These are phyloP conservation scores for Trichoderma reesei DNA, from an alignment of 495 filamentous ascomycete species.

Conservation along the genomic window DNA sequence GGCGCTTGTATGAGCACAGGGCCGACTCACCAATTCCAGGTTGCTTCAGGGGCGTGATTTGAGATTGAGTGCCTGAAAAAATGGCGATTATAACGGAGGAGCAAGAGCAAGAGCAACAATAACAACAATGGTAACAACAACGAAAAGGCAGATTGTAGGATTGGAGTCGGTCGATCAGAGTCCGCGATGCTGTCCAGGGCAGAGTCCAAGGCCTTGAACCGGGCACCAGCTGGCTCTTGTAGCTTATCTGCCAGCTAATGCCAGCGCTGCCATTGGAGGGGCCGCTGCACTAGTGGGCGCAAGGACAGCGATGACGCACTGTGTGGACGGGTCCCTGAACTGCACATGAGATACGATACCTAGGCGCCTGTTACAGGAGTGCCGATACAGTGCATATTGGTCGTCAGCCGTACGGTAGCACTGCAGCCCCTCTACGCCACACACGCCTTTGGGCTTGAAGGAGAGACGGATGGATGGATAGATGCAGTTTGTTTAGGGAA, in stretches of 20 bases:
- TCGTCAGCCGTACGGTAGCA: constrained; percentile 1
- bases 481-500: too few species aligned
- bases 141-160: not conserved
- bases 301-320: not conserved
- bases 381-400: not conserved
- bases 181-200: not conserved
- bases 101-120: not conserved
- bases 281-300: not conserved
- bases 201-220: not conserved
- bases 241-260: not conserved
- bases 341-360: too few species aligned
- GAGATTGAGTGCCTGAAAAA: not conserved
- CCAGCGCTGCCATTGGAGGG: not conserved
- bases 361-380: not conserved
- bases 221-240: not conserved
- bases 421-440: not conserved
- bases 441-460: not conserved
- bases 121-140: not conserved
- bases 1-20: not conserved
- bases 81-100: not conserved
- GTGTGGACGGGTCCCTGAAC: not conserved
- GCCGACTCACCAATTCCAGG: not conserved
- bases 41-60: not conserved
- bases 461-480: not conserved
- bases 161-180: not conserved